Percentiles rank a stretch among this genome's conserved stretches.
Evolutionary conservation across 805 yeast species (phyloP).

Genomic region (Candida orba): DNA sequence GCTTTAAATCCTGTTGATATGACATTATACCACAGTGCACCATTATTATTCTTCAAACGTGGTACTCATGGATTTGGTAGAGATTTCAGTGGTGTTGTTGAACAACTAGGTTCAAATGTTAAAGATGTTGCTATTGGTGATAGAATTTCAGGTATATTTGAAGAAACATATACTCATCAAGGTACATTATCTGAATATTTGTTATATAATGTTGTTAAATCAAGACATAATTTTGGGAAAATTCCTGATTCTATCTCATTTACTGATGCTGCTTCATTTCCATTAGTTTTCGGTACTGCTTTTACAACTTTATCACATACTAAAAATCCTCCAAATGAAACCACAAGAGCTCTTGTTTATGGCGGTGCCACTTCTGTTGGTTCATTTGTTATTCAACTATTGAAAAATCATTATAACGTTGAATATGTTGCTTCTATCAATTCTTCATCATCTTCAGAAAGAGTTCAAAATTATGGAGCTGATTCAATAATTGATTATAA

Average conservation of each 20-base stretch:
- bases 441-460: slow-evolving; percentile 39
- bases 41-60: slow-evolving; percentile 23
- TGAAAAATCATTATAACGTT: slow-evolving; percentile 40
- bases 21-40: slow-evolving; percentile 30
- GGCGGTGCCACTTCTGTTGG: slow-evolving; percentile 79
- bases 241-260: slow-evolving; percentile 35
- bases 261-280: slow-evolving; percentile 55
- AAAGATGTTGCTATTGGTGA: slow-evolving; percentile 43
- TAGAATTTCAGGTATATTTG: slow-evolving; percentile 37
- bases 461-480: slow-evolving; percentile 48
- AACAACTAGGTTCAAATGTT: slow-evolving; percentile 39
- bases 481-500: slow-evolving; percentile 52
- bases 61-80: slow-evolving; percentile 34
- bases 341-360: slow-evolving; percentile 48
- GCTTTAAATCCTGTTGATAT: slow-evolving; percentile 56
- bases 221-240: slow-evolving; percentile 26
- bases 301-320: slow-evolving; percentile 28
- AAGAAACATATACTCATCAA: slow-evolving; percentile 17
- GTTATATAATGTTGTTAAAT: slow-evolving; percentile 3
- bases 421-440: slow-evolving; percentile 50
- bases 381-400: slow-evolving; percentile 44
- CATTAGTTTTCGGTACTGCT: slow-evolving; percentile 62
- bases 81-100: slow-evolving; percentile 49
- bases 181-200: slow-evolving; percentile 46
- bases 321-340: slow-evolving; percentile 30